These are phyloP conservation scores for Lactuca sativa DNA, from an alignment of 129 eudicot genomes.

Conservation along the genomic window DNA sequence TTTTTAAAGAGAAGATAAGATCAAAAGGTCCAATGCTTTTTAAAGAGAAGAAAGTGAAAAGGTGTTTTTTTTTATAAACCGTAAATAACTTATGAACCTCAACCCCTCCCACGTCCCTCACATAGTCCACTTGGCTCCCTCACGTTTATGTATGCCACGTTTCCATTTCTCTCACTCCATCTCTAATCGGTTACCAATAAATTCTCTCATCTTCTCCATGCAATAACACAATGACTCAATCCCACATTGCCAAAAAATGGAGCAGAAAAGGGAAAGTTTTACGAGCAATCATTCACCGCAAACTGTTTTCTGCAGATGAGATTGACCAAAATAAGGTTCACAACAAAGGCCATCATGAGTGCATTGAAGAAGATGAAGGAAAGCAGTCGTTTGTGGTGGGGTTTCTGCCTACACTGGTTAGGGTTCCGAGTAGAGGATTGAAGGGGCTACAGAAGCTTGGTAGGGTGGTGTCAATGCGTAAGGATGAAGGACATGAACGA, in stretches of 20 bases:
- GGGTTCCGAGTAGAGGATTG: conserved; percentile 31
- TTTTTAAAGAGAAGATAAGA: background rate
- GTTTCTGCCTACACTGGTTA: conserved; percentile 19
- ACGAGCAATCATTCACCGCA: conserved; percentile 25
- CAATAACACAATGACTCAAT: conserved; percentile 18
- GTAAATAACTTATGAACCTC: background rate
- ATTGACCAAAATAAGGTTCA: conserved; percentile 8
- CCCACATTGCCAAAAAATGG: conserved; percentile 26
- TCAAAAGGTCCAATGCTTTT: too few relatives aligned
- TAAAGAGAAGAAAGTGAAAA: background rate
- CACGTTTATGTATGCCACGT: conserved; percentile 19
- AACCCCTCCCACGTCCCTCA: conserved; percentile 16
- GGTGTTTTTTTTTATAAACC: background rate
- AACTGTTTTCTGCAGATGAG: background rate
- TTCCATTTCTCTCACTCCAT: background rate
- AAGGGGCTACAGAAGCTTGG: conserved; percentile 7
- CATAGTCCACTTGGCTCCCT: background rate
- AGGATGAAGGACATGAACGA: background rate
- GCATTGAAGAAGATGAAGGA: conserved; percentile 8
- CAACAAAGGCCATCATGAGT: conserved; percentile 5
- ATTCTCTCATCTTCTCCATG: background rate
- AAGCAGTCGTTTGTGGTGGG: conserved; percentile 15
- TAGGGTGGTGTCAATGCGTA: conserved; percentile 24
- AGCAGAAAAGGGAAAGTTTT: background rate
- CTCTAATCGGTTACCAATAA: background rate